phyloP scores from a whole-genome alignment of 2,329 filamentous ascomycete genomes.

The Tricladium varicosporioides region DNA sequence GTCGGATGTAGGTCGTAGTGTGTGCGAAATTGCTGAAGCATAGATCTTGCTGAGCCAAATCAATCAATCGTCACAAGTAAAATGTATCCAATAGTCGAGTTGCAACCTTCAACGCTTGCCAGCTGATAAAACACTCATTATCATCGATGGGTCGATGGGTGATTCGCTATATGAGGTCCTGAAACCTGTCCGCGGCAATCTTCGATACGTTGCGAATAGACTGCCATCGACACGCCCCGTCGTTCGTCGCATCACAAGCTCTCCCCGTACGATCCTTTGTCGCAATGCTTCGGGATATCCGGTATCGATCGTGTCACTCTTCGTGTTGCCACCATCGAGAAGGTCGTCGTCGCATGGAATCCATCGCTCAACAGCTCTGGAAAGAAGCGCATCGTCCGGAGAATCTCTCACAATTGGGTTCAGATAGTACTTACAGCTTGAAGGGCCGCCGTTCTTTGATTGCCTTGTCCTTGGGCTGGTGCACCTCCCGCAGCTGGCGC shows the following conservation, averaged over 20 bases:
- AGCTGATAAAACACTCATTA: background rate
- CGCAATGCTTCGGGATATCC: background rate
- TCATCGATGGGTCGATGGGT: background rate
- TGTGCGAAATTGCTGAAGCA: no score
- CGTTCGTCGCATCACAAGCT: conserved; percentile 3
- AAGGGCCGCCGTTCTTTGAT: conserved; percentile 68
- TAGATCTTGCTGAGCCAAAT: no score
- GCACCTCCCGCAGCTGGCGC: conserved; percentile 27
- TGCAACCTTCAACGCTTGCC: background rate
- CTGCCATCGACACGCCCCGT: background rate
- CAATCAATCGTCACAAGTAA: no score
- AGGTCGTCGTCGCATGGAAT: background rate
- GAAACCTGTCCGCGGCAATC: conserved; percentile 20
- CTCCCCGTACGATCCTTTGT: background rate
- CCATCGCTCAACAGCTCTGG: background rate
- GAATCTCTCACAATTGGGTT: conserved; percentile 15
- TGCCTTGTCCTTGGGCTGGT: conserved; percentile 36
- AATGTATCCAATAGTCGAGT: no score
- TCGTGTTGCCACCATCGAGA: conserved; percentile 4
- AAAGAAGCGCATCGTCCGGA: conserved; percentile 5
- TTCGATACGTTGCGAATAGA: conserved; percentile 8
- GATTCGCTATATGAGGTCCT: conserved; percentile 8
- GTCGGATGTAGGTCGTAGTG: no score
- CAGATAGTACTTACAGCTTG: conserved; percentile 71
- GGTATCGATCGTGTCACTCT: background rate